These are phyloP conservation scores for Epichloe coenophiala DNA, from an alignment of 2,329 filamentous ascomycete genomes.

Conservation along the genomic window DNA sequence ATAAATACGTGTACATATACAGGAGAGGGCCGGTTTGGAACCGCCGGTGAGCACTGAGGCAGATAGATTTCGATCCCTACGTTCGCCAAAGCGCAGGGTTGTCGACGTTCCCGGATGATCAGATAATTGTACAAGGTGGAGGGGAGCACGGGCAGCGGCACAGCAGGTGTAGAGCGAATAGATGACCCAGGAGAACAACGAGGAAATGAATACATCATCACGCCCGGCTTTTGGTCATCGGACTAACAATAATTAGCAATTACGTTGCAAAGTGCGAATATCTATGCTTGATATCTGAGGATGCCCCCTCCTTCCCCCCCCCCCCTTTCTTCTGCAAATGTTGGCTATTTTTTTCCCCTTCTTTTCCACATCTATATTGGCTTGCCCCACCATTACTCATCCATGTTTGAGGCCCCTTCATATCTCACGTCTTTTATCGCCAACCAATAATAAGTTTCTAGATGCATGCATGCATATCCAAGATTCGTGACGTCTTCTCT, in stretches of 20 bases:
- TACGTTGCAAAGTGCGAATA: no score
- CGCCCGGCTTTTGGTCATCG: not conserved
- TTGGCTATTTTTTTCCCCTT: no score
- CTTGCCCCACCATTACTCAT: no score
- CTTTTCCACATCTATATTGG: no score
- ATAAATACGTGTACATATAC: no score
- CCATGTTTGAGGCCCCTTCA: not conserved
- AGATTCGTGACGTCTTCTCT: not conserved
- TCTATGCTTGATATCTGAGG: no score
- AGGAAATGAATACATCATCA: not conserved
- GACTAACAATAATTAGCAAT: not conserved
- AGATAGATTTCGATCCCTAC: no score
- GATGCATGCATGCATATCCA: not conserved
- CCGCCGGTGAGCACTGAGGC: no score
- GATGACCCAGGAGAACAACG: not conserved
- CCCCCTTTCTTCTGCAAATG: no score
- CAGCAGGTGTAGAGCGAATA: not conserved
- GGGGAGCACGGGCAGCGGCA: not conserved
- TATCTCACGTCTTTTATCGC: not conserved
- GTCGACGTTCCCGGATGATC: not conserved
- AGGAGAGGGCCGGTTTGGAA: no score
- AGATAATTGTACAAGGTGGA: not conserved
- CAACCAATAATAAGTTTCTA: not conserved
- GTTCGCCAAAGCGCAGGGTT: no score
- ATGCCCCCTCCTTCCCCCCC: no score